These are phyloP conservation scores for Penicillium sp. DNA, from an alignment of 2,329 filamentous ascomycete species.

Conservation along the genomic window DNA sequence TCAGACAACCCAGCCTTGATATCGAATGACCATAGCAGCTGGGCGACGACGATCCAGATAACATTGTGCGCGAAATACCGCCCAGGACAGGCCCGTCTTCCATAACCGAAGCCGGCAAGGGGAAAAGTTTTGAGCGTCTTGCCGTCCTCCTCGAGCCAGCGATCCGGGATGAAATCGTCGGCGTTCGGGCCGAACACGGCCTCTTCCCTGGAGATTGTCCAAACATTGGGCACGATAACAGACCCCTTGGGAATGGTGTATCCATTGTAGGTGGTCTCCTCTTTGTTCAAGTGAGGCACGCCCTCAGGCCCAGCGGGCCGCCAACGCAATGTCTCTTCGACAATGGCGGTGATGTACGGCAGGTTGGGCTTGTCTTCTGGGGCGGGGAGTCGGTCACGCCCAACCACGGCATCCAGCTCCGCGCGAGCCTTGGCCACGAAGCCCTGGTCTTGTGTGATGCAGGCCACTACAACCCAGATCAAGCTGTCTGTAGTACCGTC, in stretches of 20 bases:
- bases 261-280: slow-evolving; percentile 44
- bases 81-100: slow-evolving; percentile 29
- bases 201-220: slow-evolving; percentile 41
- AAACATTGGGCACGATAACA: slow-evolving; percentile 41
- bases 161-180: slow-evolving; percentile 34
- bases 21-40: slow-evolving; percentile 30
- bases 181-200: slow-evolving; percentile 32
- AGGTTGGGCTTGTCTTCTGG: slow-evolving; percentile 26
- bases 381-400: slow-evolving; percentile 22
- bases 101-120: slow-evolving; percentile 23
- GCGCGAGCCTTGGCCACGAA: slow-evolving; percentile 16
- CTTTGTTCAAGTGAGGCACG: slow-evolving; percentile 43
- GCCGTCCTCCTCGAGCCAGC: slow-evolving; percentile 30
- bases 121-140: not conserved
- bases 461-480: slow-evolving; percentile 17
- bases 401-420: slow-evolving; percentile 28
- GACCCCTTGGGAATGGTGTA: slow-evolving; percentile 49
- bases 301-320: slow-evolving; percentile 39
- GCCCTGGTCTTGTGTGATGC: slow-evolving; percentile 9
- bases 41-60: slow-evolving; percentile 26
- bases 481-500: slow-evolving; percentile 37
- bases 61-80: slow-evolving; percentile 30
- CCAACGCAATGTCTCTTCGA: slow-evolving; percentile 31
- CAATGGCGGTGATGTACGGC: slow-evolving; percentile 28
- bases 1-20: slow-evolving; percentile 17